Evolutionary conservation across 2,329 filamentous ascomycete species (phyloP).

Genomic region (Neurospora crassa): DNA sequence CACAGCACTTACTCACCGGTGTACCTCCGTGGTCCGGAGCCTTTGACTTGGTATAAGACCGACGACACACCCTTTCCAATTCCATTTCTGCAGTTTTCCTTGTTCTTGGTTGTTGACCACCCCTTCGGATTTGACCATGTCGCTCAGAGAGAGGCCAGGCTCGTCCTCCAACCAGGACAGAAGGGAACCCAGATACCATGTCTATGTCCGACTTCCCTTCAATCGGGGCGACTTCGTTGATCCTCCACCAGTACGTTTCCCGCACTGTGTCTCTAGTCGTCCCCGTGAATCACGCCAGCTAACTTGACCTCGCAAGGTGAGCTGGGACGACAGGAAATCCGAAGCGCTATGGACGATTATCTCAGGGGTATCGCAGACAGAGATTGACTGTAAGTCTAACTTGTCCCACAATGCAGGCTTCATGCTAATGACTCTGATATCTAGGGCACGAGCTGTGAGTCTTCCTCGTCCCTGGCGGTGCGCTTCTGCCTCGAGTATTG

Average conservation of each 20-base stretch:
- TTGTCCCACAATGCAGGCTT: constrained; percentile 6
- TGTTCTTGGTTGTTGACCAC: not conserved
- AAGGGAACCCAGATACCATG: constrained; percentile 52
- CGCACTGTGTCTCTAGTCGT: constrained; percentile 9
- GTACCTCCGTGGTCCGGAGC: not conserved
- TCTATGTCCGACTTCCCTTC: constrained; percentile 86
- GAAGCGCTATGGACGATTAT: constrained; percentile 83
- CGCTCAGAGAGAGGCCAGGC: constrained; percentile 4
- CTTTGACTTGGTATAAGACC: not conserved
- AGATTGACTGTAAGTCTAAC: constrained; percentile 68
- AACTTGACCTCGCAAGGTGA: constrained; percentile 45
- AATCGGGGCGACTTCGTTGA: constrained; percentile 80
- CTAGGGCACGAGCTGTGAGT: constrained; percentile 69
- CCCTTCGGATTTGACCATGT: not conserved
- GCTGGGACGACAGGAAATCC: constrained; percentile 84
- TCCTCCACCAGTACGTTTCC: constrained; percentile 61
- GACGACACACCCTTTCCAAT: not conserved
- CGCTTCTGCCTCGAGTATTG: constrained; percentile 6
- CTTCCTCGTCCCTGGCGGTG: constrained; percentile 2
- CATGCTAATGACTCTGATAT: not conserved
- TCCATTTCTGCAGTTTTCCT: not conserved
- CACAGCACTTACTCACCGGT: too few relatives aligned
- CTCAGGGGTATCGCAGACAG: constrained; percentile 68
- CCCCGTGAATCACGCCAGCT: constrained; percentile 12
- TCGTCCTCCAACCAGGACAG: not conserved